phyloP scores from a whole-genome alignment of 1,284 basidiomycete species.

The Moesziomyces sp. region DNA sequence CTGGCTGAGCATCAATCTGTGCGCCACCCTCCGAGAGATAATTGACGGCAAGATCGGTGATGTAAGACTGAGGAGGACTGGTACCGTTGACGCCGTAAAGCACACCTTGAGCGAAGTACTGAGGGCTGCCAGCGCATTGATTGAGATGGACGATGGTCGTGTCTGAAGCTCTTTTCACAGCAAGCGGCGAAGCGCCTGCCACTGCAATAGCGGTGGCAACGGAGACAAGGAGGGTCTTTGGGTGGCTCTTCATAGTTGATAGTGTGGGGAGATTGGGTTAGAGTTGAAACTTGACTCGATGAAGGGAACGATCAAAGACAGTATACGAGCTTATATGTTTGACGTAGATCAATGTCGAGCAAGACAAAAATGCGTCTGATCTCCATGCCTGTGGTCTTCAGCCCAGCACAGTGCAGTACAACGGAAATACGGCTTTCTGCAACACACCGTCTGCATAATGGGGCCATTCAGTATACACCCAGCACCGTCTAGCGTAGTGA shows the following conservation, averaged over 20 bases:
- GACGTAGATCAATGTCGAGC: too few relatives aligned
- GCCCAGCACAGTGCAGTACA: too few relatives aligned
- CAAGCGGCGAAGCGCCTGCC: slow-evolving; percentile 1
- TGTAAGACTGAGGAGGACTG: slow-evolving; percentile 20
- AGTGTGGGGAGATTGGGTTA: not conserved
- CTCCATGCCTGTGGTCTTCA: too few relatives aligned
- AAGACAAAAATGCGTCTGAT: too few relatives aligned
- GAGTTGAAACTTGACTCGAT: too few relatives aligned
- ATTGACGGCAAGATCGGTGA: slow-evolving; percentile 17
- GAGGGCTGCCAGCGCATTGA: slow-evolving; percentile 14
- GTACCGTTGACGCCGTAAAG: slow-evolving; percentile 27
- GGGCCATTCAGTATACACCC: too few relatives aligned
- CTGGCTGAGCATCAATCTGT: slow-evolving; percentile 17
- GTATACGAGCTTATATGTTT: too few relatives aligned
- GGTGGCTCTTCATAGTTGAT: slow-evolving; percentile 1
- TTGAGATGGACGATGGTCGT: slow-evolving; percentile 19
- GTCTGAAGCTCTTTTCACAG: slow-evolving; percentile 17
- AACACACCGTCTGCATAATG: too few relatives aligned
- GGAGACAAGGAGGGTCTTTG: not conserved
- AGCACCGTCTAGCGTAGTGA: too few relatives aligned
- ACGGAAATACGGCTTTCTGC: too few relatives aligned
- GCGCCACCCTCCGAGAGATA: slow-evolving; percentile 24
- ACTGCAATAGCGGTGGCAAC: not conserved
- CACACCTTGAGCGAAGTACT: slow-evolving; percentile 18
- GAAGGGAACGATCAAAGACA: too few relatives aligned